Evolutionary conservation across 257 asterid genomes (phyloP).

Genomic region (Agastache rugosa): DNA sequence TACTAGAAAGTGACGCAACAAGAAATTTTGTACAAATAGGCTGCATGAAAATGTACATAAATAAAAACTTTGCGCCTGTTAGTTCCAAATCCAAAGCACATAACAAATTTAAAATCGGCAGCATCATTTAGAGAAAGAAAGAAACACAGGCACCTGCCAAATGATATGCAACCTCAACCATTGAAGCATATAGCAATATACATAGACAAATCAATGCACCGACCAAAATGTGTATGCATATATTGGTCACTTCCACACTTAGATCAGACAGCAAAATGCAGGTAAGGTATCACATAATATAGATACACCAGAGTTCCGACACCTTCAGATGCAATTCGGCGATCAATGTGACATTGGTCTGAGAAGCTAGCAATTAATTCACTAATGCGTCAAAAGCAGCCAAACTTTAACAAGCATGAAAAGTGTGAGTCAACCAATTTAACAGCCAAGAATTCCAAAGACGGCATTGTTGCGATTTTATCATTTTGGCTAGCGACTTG

Average conservation of each 20-base stretch:
- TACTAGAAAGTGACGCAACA: neutral
- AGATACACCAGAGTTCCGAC: neutral
- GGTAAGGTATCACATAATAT: neutral
- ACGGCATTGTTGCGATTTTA: neutral
- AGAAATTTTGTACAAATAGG: neutral
- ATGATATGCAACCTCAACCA: neutral
- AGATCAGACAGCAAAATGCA: neutral
- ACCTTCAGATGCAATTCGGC: neutral
- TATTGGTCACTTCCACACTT: neutral
- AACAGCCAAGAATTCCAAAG: neutral
- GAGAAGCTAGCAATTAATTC: constrained; percentile 1
- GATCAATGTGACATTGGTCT: neutral
- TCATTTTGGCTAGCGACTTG: neutral
- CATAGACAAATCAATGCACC: neutral
- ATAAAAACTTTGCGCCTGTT: neutral
- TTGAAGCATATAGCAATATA: constrained; percentile 3
- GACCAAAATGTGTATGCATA: neutral
- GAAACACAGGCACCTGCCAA: constrained; percentile 6
- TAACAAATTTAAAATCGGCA: neutral
- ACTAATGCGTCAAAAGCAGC: neutral
- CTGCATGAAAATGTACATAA: constrained; percentile 9
- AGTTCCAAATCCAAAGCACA: constrained; percentile 23
- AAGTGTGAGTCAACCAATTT: neutral
- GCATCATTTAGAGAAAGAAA: neutral
- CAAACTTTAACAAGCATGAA: neutral